Evolutionary conservation across 2,329 filamentous ascomycete species (phyloP).

Genomic region (Xylaria multiplex): DNA sequence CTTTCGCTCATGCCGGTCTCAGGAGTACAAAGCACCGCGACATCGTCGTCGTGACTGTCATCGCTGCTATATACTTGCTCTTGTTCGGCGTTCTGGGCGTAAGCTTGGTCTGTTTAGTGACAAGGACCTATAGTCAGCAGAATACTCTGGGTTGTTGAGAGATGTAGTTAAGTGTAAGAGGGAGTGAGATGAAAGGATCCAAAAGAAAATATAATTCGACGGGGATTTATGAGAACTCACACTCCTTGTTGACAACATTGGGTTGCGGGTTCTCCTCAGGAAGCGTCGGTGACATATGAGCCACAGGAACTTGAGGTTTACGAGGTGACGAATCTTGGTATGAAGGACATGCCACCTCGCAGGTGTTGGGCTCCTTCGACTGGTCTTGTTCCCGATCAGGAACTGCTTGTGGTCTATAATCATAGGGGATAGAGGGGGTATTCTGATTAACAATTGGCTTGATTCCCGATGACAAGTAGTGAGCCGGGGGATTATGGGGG

Average conservation of each 20-base stretch:
- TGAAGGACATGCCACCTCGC: not conserved
- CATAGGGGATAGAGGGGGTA: too few relatives aligned
- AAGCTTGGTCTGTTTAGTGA: not conserved
- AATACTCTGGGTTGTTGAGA: not conserved
- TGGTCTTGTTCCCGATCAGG: too few relatives aligned
- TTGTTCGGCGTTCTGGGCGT: not conserved
- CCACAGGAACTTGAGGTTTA: not conserved
- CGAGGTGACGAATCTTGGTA: not conserved
- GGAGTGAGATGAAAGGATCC: not conserved
- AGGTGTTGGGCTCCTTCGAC: not conserved
- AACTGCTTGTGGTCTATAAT: not conserved
- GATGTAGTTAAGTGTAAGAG: not conserved
- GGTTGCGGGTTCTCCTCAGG: not conserved
- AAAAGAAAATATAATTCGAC: not conserved
- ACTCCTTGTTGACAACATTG: not conserved
- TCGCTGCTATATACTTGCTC: not conserved
- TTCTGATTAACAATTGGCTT: too few relatives aligned
- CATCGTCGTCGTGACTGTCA: not conserved
- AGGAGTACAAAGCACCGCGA: not conserved
- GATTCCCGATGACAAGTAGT: too few relatives aligned
- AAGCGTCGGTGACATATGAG: not conserved
- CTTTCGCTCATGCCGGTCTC: not conserved
- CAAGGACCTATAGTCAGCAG: constrained; percentile 7
- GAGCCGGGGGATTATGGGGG: too few relatives aligned
- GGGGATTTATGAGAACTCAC: not conserved